Percentiles rank a stretch among this genome's conserved stretches.
Conservation (phyloP, 176 grass and related monocot genomes). For the Guadua angustifolia region DNA sequence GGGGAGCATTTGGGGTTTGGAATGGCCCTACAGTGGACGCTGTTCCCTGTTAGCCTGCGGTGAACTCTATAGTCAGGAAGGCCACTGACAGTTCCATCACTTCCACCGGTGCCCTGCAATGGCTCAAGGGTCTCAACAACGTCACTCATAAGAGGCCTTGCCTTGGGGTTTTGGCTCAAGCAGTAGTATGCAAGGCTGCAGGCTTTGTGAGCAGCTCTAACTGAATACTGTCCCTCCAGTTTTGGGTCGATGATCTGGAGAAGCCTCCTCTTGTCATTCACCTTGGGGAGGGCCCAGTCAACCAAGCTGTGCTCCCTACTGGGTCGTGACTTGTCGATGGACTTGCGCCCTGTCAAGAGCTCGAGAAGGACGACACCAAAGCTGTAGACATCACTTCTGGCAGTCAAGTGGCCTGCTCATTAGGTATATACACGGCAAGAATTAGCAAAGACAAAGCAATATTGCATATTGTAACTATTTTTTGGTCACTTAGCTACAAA, state of each 20-base stretch:
- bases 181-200: conserved; percentile 97
- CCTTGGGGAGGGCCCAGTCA: conserved; percentile 86
- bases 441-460: neutral
- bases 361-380: conserved; percentile 93
- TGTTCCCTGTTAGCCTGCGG: conserved; percentile 55
- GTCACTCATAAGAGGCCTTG: conserved; percentile 92
- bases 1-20: conserved; percentile 68
- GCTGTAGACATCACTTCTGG: conserved; percentile 94
- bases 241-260: conserved; percentile 80
- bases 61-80: conserved; percentile 62
- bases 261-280: conserved; percentile 89
- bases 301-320: conserved; percentile 95
- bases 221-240: conserved; percentile 81
- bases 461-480: no score
- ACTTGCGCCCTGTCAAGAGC: conserved; percentile 85
- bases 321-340: conserved; percentile 87
- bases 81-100: conserved; percentile 35
- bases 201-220: conserved; percentile 81
- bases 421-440: conserved; percentile 21
- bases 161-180: conserved; percentile 93
- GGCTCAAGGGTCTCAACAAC: conserved; percentile 88
- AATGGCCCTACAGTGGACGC: conserved; percentile 72
- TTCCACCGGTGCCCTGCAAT: conserved; percentile 57
- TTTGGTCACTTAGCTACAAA: no score
- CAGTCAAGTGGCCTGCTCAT: conserved; percentile 88